Percentiles rank a stretch among this genome's conserved stretches.
Conservation (phyloP, 2,329 filamentous ascomycete genomes). For the Xylariaceae sp. region DNA sequence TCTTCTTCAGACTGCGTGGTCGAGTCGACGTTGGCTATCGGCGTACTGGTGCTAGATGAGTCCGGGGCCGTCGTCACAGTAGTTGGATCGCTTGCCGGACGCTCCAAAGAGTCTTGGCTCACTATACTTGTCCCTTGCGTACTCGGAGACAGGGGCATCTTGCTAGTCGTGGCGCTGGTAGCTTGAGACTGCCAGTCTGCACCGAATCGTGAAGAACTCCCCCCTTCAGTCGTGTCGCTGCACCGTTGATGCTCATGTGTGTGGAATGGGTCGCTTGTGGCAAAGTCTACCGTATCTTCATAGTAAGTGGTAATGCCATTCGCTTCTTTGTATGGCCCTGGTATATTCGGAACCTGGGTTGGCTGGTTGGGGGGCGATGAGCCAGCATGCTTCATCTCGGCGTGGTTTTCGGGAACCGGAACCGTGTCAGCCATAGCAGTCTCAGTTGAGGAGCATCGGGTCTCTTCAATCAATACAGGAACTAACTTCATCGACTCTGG, state of each 20-base stretch:
- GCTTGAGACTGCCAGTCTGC: constrained; percentile 61
- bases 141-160: constrained; percentile 61
- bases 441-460: constrained; percentile 18
- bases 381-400: constrained; percentile 25
- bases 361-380: constrained; percentile 23
- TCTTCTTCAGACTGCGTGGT: constrained; percentile 33
- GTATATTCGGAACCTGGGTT: constrained; percentile 30
- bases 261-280: constrained; percentile 48
- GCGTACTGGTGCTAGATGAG: constrained; percentile 28
- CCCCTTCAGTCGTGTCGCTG: constrained; percentile 60
- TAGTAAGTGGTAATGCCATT: constrained; percentile 44
- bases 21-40: constrained; percentile 24
- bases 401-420: constrained; percentile 21
- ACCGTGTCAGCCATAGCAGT: constrained; percentile 17
- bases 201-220: constrained; percentile 48
- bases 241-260: constrained; percentile 47
- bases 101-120: constrained; percentile 55
- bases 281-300: constrained; percentile 45
- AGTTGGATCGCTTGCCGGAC: constrained; percentile 41
- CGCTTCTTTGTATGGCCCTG: constrained; percentile 37
- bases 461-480: constrained; percentile 36
- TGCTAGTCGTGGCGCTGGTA: constrained; percentile 60
- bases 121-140: constrained; percentile 64
- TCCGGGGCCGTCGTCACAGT: constrained; percentile 38
- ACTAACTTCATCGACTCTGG: constrained; percentile 34